Conservation (phyloP, 2,329 filamentous ascomycete species). For the Aspergillus carbonarius region DNA sequence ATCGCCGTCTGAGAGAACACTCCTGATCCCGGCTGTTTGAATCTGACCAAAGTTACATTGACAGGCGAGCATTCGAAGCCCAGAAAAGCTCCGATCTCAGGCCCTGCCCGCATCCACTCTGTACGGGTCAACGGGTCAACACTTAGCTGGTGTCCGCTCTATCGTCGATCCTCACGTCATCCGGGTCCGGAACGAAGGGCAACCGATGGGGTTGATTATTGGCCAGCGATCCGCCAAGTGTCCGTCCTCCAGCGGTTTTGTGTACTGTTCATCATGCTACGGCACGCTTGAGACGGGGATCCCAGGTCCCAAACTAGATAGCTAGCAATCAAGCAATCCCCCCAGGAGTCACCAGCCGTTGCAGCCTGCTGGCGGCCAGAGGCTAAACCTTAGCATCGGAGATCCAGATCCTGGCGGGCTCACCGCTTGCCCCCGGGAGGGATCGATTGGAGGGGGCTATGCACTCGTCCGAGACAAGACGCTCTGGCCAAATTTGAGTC, state of each 20-base stretch:
- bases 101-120: neutral
- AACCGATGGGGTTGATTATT: neutral
- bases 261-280: neutral
- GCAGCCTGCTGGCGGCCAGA: neutral
- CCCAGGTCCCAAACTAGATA: neutral
- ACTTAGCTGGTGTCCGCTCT: slow-evolving; percentile 3
- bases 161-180: slow-evolving; percentile 10
- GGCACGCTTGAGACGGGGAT: neutral
- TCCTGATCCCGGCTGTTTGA: neutral
- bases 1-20: neutral
- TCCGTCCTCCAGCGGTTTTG: neutral
- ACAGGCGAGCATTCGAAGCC: neutral
- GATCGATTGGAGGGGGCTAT: neutral
- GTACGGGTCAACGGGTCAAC: slow-evolving; percentile 2
- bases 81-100: neutral
- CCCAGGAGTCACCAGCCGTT: neutral
- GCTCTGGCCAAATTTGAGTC: neutral
- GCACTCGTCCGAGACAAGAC: neutral
- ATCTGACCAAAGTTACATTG: neutral
- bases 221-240: neutral
- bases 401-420: neutral
- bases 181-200: neutral
- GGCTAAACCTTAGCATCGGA: slow-evolving; percentile 2
- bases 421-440: neutral
- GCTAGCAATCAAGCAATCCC: neutral